Evolutionary conservation across 148 eudicot genomes (phyloP).

Genomic region (Rhododendron griersonianum): DNA sequence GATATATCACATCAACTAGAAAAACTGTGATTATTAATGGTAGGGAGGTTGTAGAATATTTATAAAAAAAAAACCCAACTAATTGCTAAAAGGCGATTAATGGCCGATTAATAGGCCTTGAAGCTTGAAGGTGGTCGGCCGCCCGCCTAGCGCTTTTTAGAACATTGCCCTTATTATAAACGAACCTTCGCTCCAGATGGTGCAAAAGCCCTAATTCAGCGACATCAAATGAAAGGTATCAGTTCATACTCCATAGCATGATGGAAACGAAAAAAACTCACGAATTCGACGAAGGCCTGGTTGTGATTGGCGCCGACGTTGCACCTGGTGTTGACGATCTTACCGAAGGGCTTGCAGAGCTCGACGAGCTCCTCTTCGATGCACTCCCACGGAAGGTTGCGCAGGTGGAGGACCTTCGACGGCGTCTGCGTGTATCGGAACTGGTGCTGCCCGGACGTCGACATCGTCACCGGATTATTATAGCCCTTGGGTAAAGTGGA

Average conservation of each 20-base stretch:
- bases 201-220: neutral
- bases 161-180: neutral
- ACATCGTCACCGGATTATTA: slow-evolving; percentile 26
- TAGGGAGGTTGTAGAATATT: too few relatives aligned
- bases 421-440: slow-evolving; percentile 78
- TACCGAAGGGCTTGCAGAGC: slow-evolving; percentile 69
- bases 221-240: neutral
- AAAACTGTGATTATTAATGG: too few relatives aligned
- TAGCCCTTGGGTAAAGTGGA: neutral
- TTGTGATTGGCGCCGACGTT: slow-evolving; percentile 82
- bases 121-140: too few relatives aligned
- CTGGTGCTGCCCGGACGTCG: slow-evolving; percentile 38
- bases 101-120: too few relatives aligned
- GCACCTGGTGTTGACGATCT: slow-evolving; percentile 71
- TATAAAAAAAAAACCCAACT: too few relatives aligned
- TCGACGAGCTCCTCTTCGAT: slow-evolving; percentile 67
- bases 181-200: neutral
- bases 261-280: slow-evolving; percentile 16
- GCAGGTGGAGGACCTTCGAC: slow-evolving; percentile 72
- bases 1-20: too few relatives aligned
- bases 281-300: slow-evolving; percentile 78
- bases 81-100: too few relatives aligned
- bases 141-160: too few relatives aligned
- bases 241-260: neutral
- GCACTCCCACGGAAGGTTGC: slow-evolving; percentile 85